These are phyloP conservation scores for Alternaria incomplexa DNA, from an alignment of 2,329 filamentous ascomycete species.

Conservation along the genomic window DNA sequence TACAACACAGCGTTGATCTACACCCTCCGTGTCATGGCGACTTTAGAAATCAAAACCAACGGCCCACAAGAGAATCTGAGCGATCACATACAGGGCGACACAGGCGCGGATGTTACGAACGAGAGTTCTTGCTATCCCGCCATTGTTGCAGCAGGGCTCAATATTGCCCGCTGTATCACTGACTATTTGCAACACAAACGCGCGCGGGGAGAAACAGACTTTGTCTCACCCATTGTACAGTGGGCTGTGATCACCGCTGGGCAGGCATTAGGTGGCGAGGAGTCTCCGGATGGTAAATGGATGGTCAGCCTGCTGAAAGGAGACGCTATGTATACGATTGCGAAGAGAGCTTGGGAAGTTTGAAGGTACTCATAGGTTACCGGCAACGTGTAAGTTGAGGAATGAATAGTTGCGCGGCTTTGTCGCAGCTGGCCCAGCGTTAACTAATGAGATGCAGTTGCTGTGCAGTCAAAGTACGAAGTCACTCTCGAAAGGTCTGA, in stretches of 20 bases:
- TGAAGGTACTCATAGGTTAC: neutral
- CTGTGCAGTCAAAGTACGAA: neutral
- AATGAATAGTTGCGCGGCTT: neutral
- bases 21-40: slow-evolving; percentile 27
- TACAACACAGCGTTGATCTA: slow-evolving; percentile 38
- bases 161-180: slow-evolving; percentile 29
- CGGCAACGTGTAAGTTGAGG: neutral
- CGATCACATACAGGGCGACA: neutral
- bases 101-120: neutral
- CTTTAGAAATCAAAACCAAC: slow-evolving; percentile 1
- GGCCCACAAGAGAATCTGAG: neutral
- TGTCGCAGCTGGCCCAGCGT: neutral
- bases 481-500: neutral
- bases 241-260: slow-evolving; percentile 30
- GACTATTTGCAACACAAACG: slow-evolving; percentile 19
- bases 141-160: slow-evolving; percentile 20
- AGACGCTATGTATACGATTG: neutral
- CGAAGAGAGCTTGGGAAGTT: neutral
- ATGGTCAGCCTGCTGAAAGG: neutral
- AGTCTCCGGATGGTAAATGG: neutral
- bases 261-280: slow-evolving; percentile 13
- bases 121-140: neutral
- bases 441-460: neutral
- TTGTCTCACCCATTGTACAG: slow-evolving; percentile 24
- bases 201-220: slow-evolving; percentile 1